These are phyloP conservation scores for Eimeria praecox DNA, from an alignment of 169 alveolate genomes.

Conservation along the genomic window DNA sequence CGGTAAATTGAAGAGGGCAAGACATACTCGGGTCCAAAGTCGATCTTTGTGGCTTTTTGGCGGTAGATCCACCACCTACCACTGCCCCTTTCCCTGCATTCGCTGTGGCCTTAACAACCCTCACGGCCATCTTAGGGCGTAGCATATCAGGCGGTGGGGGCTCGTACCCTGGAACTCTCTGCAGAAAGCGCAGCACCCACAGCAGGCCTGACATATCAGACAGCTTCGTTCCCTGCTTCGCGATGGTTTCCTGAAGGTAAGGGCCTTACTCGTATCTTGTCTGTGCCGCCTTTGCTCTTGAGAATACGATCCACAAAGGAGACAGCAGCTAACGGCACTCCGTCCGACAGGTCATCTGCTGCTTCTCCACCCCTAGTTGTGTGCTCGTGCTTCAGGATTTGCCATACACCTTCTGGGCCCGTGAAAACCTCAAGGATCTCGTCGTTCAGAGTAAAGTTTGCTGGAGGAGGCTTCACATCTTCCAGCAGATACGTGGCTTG, in stretches of 20 bases:
- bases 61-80: not conserved
- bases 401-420: conserved; percentile 54
- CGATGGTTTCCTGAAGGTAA: not conserved
- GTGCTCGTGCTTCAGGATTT: conserved; percentile 23
- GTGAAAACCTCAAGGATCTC: conserved; percentile 29
- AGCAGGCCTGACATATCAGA: not conserved
- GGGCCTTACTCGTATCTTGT: conserved; percentile 30
- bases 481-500: conserved; percentile 64
- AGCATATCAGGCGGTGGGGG: conserved; percentile 32
- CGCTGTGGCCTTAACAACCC: conserved; percentile 49
- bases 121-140: conserved; percentile 24
- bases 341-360: conserved; percentile 36
- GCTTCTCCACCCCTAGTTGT: conserved; percentile 64
- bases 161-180: conserved; percentile 49
- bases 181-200: not conserved
- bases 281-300: not conserved
- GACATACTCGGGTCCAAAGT: not conserved
- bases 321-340: conserved; percentile 51
- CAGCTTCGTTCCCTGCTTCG: not conserved
- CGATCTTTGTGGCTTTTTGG: not conserved
- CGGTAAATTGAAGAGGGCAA: not conserved
- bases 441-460: conserved; percentile 16
- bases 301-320: conserved; percentile 46
- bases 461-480: conserved; percentile 58
- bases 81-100: conserved; percentile 14